These are phyloP conservation scores for Bauhinia variegata DNA, from an alignment of 306 rosid genomes.

Conservation along the genomic window DNA sequence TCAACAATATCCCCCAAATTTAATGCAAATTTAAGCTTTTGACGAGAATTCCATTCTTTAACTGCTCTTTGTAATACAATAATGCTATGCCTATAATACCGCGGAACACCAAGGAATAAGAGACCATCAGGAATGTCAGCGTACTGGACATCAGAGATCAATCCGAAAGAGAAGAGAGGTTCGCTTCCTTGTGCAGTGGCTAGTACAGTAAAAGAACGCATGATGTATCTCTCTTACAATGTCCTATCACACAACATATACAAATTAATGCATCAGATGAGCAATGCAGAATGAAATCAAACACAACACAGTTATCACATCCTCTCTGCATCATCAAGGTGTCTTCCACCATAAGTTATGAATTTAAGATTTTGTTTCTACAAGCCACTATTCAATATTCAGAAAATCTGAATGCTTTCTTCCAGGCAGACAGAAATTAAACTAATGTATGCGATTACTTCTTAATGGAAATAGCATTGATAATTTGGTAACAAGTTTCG, in stretches of 20 bases:
- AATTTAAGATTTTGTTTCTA: not conserved
- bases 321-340: not conserved
- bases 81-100: constrained; percentile 84
- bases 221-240: constrained; percentile 38
- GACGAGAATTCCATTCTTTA: constrained; percentile 65
- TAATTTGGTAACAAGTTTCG: constrained; percentile 10
- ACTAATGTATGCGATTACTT: too few species aligned
- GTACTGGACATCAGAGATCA: constrained; percentile 87
- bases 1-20: constrained; percentile 92
- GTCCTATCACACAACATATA: constrained; percentile 44
- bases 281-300: constrained; percentile 19
- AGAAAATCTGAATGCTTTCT: not conserved
- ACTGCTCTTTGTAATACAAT: constrained; percentile 75
- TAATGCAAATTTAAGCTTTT: constrained; percentile 64
- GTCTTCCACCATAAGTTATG: not conserved
- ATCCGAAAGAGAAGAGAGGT: constrained; percentile 82
- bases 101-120: constrained; percentile 83
- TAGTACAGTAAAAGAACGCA: constrained; percentile 57
- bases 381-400: not conserved
- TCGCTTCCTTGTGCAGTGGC: constrained; percentile 41
- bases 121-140: constrained; percentile 88
- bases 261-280: constrained; percentile 24
- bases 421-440: too few species aligned
- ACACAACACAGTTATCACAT: not conserved
- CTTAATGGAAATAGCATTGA: too few species aligned